These are phyloP conservation scores for Penicillium verrucosum DNA, from an alignment of 2,329 filamentous ascomycete species.

Conservation along the genomic window DNA sequence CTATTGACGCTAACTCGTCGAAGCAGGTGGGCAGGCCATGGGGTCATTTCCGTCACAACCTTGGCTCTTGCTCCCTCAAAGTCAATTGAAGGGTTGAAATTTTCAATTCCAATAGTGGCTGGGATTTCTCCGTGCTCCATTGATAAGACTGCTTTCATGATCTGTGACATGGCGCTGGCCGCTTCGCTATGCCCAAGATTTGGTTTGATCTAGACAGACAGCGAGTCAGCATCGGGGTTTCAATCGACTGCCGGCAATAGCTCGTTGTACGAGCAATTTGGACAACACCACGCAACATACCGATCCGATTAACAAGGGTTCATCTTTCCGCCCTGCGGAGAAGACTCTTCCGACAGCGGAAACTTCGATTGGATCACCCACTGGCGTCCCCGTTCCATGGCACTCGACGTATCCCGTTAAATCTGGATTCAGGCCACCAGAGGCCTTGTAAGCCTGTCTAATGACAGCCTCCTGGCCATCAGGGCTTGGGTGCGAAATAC, in stretches of 20 bases:
- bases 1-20: slow-evolving; percentile 22
- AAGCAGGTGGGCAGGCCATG: slow-evolving; percentile 18
- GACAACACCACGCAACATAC: not conserved
- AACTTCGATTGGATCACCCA: not conserved
- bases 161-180: slow-evolving; percentile 12
- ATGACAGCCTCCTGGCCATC: not conserved
- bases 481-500: not conserved
- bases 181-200: slow-evolving; percentile 14
- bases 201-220: slow-evolving; percentile 30
- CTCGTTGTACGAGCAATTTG: too few relatives aligned
- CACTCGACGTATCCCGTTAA: not conserved
- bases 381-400: not conserved
- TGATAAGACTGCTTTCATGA: slow-evolving; percentile 21
- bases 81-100: slow-evolving; percentile 14
- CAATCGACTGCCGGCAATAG: too few relatives aligned
- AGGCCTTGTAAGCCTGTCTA: not conserved
- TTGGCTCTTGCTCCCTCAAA: not conserved
- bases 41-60: not conserved
- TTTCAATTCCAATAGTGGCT: slow-evolving; percentile 16
- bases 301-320: not conserved
- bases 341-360: slow-evolving; percentile 11
- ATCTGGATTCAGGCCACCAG: not conserved
- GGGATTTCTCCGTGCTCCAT: slow-evolving; percentile 21
- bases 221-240: too few relatives aligned
- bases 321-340: not conserved